These are phyloP conservation scores for Ascochyta rabiei DNA, from an alignment of 2,329 filamentous ascomycete genomes.

Conservation along the genomic window DNA sequence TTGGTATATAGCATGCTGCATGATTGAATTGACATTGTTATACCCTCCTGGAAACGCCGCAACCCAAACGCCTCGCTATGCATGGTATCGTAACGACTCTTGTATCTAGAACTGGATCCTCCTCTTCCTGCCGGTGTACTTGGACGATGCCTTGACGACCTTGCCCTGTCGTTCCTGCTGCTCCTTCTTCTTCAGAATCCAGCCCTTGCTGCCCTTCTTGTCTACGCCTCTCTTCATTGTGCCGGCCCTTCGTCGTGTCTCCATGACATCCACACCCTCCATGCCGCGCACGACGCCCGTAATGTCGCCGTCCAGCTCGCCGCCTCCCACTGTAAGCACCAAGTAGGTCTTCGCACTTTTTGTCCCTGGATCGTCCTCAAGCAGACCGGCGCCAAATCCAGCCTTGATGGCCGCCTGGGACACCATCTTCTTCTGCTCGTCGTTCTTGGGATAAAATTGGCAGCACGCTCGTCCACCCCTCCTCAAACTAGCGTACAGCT, in stretches of 20 bases:
- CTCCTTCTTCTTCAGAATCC: slow-evolving; percentile 86
- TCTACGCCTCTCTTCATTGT: slow-evolving; percentile 61
- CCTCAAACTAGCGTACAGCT: slow-evolving; percentile 81
- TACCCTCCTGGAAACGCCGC: slow-evolving; percentile 27
- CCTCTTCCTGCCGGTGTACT: slow-evolving; percentile 92
- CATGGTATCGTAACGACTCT: slow-evolving; percentile 33
- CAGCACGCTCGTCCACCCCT: slow-evolving; percentile 90
- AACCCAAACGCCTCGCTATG: slow-evolving; percentile 46
- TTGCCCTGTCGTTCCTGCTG: slow-evolving; percentile 96
- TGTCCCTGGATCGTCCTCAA: slow-evolving; percentile 94
- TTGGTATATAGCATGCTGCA: slow-evolving; percentile 49
- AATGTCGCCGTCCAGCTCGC: slow-evolving; percentile 72
- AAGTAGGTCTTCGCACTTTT: slow-evolving; percentile 98
- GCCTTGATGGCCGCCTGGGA: slow-evolving; percentile 87
- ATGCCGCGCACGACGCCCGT: slow-evolving; percentile 88
- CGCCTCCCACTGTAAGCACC: slow-evolving; percentile 85
- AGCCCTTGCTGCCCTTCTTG: slow-evolving; percentile 83
- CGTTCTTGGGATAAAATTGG: slow-evolving; percentile 98
- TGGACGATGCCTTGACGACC: slow-evolving; percentile 88
- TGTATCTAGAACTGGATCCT: slow-evolving; percentile 71
- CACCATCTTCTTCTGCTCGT: slow-evolving; percentile 90
- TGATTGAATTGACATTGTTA: slow-evolving; percentile 44
- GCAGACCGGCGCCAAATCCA: slow-evolving; percentile 90
- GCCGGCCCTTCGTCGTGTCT: slow-evolving; percentile 60
- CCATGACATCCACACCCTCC: slow-evolving; percentile 77